Base-by-base conservation (phyloP, 306 rosid species). In the Ceratonia siliqua region DNA sequence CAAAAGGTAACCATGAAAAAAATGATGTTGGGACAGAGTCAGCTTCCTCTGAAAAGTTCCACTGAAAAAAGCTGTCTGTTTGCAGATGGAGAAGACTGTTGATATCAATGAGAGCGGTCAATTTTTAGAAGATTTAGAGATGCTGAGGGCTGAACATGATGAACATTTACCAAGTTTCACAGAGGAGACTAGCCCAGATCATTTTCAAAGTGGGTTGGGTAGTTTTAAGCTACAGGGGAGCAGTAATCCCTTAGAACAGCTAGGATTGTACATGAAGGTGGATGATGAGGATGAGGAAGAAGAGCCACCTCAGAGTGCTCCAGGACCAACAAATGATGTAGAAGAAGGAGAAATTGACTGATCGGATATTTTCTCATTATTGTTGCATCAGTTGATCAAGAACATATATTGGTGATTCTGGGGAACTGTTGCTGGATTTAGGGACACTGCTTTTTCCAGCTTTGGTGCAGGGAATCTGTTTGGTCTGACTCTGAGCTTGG, bases 31-130 rank as follows among this genome's bases (percentile, higher is more conserved):
- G 46, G 53, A 68, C 41, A 69, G 45, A 3, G 43, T 45, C 20
- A 55, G 27, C 50, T 50, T 73, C 50, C 32, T 71, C 28, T 55
- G n/a, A n/a, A 62, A 6, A 14, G 24, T 70, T 75, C 41, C 25
- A 52, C 77, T 83, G 41, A 81, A 48, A 81, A 48, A 49, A 13
- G 27, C 20, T 20, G 20, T 54, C 53, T 68, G 65, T 68, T 68
- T 74, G 74, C 71, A 94, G 98, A 91, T 94, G 92, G 94, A 94
- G 83, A 91, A 84, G 83, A 94, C 98, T 45, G 86, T 93, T 32
- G 97, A 94, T 3, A 94, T 94, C 65, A 88, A 94, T 28, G 97
- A 90, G 84, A 84, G 82, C 76, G 74, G 90, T 81, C 97, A 78
- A 46, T 85, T 94, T 77, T 63, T 94, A 86, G 91, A 94, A 86